Conservation (phyloP, 2,329 filamentous ascomycete species). For the Lithohypha guttulata region DNA sequence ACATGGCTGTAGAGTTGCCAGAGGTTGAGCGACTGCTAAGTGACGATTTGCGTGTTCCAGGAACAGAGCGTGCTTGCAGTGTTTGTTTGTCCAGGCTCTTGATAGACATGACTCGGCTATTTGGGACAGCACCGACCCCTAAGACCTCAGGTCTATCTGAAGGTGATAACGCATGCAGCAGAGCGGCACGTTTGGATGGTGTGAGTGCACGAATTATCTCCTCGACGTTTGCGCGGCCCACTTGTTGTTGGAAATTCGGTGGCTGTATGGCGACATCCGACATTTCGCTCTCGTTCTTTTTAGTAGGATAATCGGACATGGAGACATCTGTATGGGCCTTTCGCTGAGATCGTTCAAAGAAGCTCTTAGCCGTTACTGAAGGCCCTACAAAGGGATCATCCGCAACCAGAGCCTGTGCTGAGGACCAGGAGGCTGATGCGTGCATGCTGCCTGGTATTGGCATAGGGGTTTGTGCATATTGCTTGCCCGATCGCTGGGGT, state of each 20-base stretch:
- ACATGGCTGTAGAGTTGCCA: conserved; percentile 5
- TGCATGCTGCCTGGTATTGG: not conserved
- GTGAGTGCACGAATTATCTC: conserved; percentile 19
- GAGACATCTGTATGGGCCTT: conserved; percentile 34
- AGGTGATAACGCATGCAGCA: conserved; percentile 28
- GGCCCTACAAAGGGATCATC: conserved; percentile 9
- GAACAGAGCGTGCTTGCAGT: not conserved
- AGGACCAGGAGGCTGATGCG: conserved; percentile 16
- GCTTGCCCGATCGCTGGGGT: conserved; percentile 34
- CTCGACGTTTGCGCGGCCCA: conserved; percentile 31
- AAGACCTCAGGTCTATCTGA: not conserved
- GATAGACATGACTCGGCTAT: not conserved
- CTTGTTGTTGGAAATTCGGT: conserved; percentile 26
- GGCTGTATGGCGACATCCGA: conserved; percentile 29
- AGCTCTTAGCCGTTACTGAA: not conserved
- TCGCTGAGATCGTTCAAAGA: conserved; percentile 8
- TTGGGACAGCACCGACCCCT: not conserved
- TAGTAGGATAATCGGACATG: conserved; percentile 39
- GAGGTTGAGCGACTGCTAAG: conserved; percentile 13
- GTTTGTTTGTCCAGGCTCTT: not conserved
- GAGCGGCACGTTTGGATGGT: conserved; percentile 13
- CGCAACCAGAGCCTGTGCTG: not conserved
- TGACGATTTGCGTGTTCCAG: conserved; percentile 10
- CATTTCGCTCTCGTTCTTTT: conserved; percentile 32
- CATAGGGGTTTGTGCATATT: not conserved